These are phyloP conservation scores for Carex arenaria DNA, from an alignment of 202 grass and related monocot species.

Conservation along the genomic window DNA sequence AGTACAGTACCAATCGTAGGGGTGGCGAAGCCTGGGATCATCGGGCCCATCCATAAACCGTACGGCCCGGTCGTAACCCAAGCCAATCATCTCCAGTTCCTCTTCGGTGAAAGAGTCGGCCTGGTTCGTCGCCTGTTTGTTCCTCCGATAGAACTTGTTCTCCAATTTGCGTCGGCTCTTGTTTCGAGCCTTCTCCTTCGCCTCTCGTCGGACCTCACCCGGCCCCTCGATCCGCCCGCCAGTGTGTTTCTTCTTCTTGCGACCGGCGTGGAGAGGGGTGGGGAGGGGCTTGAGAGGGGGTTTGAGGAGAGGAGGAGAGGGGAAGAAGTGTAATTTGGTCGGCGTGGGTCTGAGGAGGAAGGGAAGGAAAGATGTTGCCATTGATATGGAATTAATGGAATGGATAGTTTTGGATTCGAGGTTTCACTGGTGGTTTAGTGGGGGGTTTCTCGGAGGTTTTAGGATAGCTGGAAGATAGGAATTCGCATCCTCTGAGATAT, in stretches of 20 bases:
- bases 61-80: slow-evolving; percentile 85
- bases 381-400: slow-evolving; percentile 27
- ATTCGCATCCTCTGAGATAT: too few relatives aligned
- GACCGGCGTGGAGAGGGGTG: slow-evolving; percentile 41
- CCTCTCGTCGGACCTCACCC: slow-evolving; percentile 67
- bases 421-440: neutral
- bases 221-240: slow-evolving; percentile 75
- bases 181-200: slow-evolving; percentile 54
- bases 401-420: slow-evolving; percentile 30
- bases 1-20: slow-evolving; percentile 52
- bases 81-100: slow-evolving; percentile 76
- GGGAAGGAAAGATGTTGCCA: neutral
- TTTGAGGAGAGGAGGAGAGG: neutral
- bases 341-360: slow-evolving; percentile 18
- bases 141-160: slow-evolving; percentile 89
- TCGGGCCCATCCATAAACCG: slow-evolving; percentile 87
- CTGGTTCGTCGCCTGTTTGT: slow-evolving; percentile 32
- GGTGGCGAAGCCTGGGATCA: slow-evolving; percentile 75
- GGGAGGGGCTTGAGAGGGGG: neutral
- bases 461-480: neutral
- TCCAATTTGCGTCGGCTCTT: slow-evolving; percentile 54
- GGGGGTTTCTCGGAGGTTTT: neutral
- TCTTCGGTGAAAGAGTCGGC: slow-evolving; percentile 74
- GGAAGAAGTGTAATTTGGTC: slow-evolving; percentile 6
- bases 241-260: slow-evolving; percentile 54